A percentile compares a stretch with the other conserved stretches of the same genome.
Conservation (phyloP, 2,329 filamentous ascomycete species). For the Graphiopsis chlorocephala region DNA sequence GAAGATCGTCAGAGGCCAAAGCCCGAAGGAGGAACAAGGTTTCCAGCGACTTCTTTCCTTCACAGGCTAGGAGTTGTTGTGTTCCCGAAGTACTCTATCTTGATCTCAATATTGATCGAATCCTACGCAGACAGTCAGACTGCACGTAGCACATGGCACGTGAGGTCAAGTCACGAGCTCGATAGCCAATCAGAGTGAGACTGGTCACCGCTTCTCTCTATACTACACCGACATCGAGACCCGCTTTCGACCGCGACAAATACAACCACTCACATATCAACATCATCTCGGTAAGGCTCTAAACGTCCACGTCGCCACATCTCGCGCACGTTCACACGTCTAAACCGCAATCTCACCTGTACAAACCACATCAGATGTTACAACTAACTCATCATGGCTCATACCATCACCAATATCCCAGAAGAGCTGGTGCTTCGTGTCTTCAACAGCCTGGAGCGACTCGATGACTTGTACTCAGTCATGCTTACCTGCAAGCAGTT, state of each 20-base stretch:
- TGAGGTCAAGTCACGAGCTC: not conserved
- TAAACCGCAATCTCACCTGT: not conserved
- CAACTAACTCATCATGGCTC: not conserved
- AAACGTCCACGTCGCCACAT: not conserved
- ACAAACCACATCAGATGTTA: not conserved
- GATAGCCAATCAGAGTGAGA: not conserved
- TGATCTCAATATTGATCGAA: too few species aligned
- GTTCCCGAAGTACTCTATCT: not conserved
- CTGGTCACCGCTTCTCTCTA: not conserved
- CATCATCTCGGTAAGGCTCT: not conserved
- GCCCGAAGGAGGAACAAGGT: not conserved
- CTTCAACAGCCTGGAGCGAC: not conserved
- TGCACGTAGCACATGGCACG: not conserved
- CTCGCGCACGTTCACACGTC: not conserved
- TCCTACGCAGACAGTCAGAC: too few species aligned
- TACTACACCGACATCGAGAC: not conserved
- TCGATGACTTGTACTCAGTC: not conserved
- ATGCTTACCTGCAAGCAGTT: constrained; percentile 4
- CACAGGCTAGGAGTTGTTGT: not conserved
- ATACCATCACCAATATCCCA: not conserved
- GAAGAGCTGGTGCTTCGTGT: not conserved
- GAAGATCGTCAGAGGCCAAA: not conserved
- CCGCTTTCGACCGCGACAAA: not conserved
- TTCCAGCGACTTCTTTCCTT: not conserved
- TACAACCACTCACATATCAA: not conserved